Evolutionary conservation across 768 basidiomycete species (phyloP).

Genomic region (Cantharellus cinnabarinus): DNA sequence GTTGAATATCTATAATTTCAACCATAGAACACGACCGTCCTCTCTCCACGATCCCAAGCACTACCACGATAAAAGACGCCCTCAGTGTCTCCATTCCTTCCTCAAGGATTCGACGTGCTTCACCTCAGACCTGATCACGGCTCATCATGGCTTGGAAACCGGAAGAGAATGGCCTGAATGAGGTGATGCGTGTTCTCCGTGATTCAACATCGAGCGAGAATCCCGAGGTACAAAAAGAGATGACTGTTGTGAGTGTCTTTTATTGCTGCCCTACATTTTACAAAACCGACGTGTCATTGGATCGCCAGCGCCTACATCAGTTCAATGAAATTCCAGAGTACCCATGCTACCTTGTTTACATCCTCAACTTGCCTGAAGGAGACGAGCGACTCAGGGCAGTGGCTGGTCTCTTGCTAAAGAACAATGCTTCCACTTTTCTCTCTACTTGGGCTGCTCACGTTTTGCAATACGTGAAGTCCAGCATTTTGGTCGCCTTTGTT

Average conservation of each 20-base stretch:
- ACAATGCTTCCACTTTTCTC: conserved; percentile 58
- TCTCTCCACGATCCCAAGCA: no score
- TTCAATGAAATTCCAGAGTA: conserved; percentile 79
- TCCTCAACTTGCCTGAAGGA: conserved; percentile 63
- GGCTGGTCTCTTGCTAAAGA: conserved; percentile 93
- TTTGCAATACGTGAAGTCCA: conserved; percentile 48
- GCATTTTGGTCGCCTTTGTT: conserved; percentile 62
- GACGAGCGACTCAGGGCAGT: conserved; percentile 88
- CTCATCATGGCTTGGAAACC: conserved; percentile 43
- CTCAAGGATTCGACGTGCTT: neutral
- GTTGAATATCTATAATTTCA: no score
- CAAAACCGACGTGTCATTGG: neutral
- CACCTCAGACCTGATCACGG: neutral
- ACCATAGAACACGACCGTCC: no score
- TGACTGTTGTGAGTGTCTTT: conserved; percentile 45
- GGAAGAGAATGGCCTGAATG: conserved; percentile 66
- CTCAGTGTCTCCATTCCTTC: no score
- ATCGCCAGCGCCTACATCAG: conserved; percentile 33
- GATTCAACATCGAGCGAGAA: conserved; percentile 69
- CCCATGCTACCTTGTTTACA: conserved; percentile 87
- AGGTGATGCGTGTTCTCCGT: conserved; percentile 80
- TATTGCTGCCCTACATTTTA: neutral
- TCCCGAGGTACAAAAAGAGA: conserved; percentile 46
- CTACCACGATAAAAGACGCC: no score
- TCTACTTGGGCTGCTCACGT: conserved; percentile 46